phyloP scores from a whole-genome alignment of 495 filamentous ascomycete genomes.

The Tuber melanosporum region DNA sequence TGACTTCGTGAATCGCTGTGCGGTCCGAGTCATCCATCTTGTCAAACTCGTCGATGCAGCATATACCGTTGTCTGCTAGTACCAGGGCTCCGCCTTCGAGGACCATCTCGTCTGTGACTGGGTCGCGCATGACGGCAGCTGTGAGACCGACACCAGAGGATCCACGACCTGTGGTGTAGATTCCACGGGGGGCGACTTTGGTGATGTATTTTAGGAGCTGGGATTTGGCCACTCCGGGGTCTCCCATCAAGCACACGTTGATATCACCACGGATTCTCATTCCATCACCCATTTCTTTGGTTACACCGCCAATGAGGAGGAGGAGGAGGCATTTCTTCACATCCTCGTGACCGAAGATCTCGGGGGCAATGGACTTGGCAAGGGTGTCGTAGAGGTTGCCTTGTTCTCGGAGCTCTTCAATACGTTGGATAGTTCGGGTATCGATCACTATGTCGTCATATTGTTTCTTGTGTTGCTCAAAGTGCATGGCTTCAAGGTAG shows the following conservation, averaged over 20 bases:
- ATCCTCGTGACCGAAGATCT: slow-evolving; percentile 93
- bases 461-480: slow-evolving; percentile 93
- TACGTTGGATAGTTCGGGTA: slow-evolving; percentile 65
- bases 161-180: slow-evolving; percentile 95
- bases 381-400: slow-evolving; percentile 93
- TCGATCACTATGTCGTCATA: slow-evolving; percentile 78
- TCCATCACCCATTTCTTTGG: slow-evolving; percentile 93
- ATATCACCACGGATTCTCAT: slow-evolving; percentile 98
- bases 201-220: slow-evolving; percentile 96
- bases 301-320: slow-evolving; percentile 91
- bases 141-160: slow-evolving; percentile 96
- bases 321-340: slow-evolving; percentile 96
- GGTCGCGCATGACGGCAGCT: slow-evolving; percentile 96
- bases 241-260: slow-evolving; percentile 98
- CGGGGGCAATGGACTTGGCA: slow-evolving; percentile 89
- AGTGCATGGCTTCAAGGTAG: slow-evolving; percentile 88
- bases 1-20: slow-evolving; percentile 98
- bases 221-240: slow-evolving; percentile 98
- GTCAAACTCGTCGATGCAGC: slow-evolving; percentile 99
- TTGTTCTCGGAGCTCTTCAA: slow-evolving; percentile 68
- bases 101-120: slow-evolving; percentile 98
- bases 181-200: slow-evolving; percentile 92
- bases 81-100: slow-evolving; percentile 94
- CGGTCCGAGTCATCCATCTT: slow-evolving; percentile 98
- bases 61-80: slow-evolving; percentile 94